phyloP scores from a whole-genome alignment of 768 basidiomycete genomes.

The Tulasnella sp. region DNA sequence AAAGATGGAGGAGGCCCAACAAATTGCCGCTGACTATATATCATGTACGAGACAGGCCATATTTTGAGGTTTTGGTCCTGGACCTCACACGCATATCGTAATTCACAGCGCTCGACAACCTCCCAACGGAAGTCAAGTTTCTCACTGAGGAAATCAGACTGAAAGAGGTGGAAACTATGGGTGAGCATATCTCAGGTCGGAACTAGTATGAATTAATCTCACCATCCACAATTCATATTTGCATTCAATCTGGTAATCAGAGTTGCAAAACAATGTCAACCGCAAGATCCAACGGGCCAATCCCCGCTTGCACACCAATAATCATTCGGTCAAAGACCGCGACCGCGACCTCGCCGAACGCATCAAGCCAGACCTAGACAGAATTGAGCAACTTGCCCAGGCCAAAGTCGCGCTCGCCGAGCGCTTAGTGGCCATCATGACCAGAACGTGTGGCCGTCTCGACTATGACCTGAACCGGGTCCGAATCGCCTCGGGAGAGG shows the following conservation, averaged over 20 bases:
- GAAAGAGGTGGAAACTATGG: constrained; percentile 15
- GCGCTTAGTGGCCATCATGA: constrained; percentile 11
- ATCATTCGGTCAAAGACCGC: constrained; percentile 1
- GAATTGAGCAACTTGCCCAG: constrained; percentile 16
- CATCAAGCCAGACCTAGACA: constrained; percentile 17
- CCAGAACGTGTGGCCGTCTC: constrained; percentile 36
- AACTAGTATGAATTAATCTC: too few relatives aligned
- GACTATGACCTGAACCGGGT: constrained; percentile 31
- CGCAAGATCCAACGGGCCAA: constrained; percentile 7
- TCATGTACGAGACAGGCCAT: not conserved
- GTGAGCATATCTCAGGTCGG: too few relatives aligned
- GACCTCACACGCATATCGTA: not conserved
- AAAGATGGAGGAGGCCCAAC: constrained; percentile 13
- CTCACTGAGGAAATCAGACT: constrained; percentile 18
- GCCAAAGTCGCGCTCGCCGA: constrained; percentile 17
- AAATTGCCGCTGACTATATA: constrained; percentile 12
- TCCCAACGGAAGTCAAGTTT: constrained; percentile 19
- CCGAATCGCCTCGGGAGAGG: constrained; percentile 3
- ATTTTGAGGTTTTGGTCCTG: too few relatives aligned
- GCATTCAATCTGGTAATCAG: not conserved
- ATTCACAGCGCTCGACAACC: constrained; percentile 17
- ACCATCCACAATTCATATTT: too few relatives aligned
- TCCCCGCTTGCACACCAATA: constrained; percentile 7
- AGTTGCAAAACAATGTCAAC: constrained; percentile 10
- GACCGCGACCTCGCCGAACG: not conserved